Percentiles rank a stretch among this genome's conserved stretches.
phyloP scores from a whole-genome alignment of 2,329 filamentous ascomycete species.

The Didymella segeticola region DNA sequence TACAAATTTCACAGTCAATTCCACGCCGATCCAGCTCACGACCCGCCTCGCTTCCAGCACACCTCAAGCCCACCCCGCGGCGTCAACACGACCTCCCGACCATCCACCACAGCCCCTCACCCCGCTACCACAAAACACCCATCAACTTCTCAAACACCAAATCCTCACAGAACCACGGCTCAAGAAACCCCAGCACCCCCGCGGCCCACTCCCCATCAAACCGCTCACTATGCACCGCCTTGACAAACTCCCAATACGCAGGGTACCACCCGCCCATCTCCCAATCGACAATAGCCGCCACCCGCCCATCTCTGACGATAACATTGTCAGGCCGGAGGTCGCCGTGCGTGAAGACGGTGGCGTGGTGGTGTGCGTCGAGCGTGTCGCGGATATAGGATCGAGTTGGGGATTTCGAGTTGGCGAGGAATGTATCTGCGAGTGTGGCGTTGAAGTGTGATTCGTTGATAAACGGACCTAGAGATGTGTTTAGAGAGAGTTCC shows the following conservation, averaged over 20 bases:
- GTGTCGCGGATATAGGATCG: conserved; percentile 24
- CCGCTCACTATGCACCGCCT: conserved; percentile 32
- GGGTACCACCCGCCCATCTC: conserved; percentile 32
- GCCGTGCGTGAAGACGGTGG: conserved; percentile 36
- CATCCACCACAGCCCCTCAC: too few relatives aligned
- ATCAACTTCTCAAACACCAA: conserved; percentile 22
- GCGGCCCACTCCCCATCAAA: conserved; percentile 1
- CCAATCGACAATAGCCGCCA: conserved; percentile 30
- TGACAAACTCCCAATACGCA: conserved; percentile 32
- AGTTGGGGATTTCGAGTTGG: conserved; percentile 23
- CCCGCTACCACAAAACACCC: conserved; percentile 23
- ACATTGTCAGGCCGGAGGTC: conserved; percentile 29
- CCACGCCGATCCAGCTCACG: too few relatives aligned
- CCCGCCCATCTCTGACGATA: conserved; percentile 24
- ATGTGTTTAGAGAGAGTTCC: conserved; percentile 17
- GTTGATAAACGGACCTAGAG: conserved; percentile 24
- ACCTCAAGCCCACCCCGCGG: too few relatives aligned
- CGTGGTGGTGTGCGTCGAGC: conserved; percentile 23
- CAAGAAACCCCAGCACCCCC: conserved; percentile 22
- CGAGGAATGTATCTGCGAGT: conserved; percentile 18
- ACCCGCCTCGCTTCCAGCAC: too few relatives aligned
- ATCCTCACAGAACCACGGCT: conserved; percentile 26
- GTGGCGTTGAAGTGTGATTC: conserved; percentile 26
- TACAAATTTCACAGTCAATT: too few relatives aligned
- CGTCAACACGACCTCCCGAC: too few relatives aligned